Evolutionary conservation across 306 rosid species (phyloP).

Genomic region (Macrotyloma uniflorum): DNA sequence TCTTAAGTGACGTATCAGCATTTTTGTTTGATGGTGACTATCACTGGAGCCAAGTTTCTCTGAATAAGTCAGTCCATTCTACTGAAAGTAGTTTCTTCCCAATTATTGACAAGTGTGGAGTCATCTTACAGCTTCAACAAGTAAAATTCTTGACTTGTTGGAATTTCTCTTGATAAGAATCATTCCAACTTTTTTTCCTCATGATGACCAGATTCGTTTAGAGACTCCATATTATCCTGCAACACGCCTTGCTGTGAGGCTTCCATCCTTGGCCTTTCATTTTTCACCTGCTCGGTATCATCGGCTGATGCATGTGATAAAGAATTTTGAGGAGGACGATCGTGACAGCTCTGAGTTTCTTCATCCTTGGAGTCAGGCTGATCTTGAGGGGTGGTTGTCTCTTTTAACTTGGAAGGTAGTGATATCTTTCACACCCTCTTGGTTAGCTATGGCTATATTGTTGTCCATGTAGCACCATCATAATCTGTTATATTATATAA

Average conservation of each 20-base stretch:
- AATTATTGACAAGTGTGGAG: constrained; percentile 85
- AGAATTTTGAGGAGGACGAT: constrained; percentile 78
- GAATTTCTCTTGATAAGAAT: constrained; percentile 19
- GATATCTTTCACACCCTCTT: constrained; percentile 28
- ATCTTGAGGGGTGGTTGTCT: constrained; percentile 93
- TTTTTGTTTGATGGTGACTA: constrained; percentile 95
- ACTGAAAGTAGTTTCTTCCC: constrained; percentile 64
- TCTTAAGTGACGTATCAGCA: constrained; percentile 90
- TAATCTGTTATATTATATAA: constrained; percentile 10
- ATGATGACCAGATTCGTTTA: constrained; percentile 64
- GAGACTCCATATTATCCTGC: constrained; percentile 79
- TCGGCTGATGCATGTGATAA: constrained; percentile 81
- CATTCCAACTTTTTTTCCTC: constrained; percentile 26
- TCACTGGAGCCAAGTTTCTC: constrained; percentile 67
- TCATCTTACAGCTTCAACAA: constrained; percentile 80
- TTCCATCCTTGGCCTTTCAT: constrained; percentile 88
- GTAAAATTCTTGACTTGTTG: constrained; percentile 49
- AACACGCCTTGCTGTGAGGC: constrained; percentile 78
- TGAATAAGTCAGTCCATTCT: constrained; percentile 46
- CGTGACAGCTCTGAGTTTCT: constrained; percentile 58
- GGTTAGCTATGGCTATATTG: constrained; percentile 18
- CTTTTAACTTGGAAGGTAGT: constrained; percentile 83
- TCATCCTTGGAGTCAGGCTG: constrained; percentile 87
- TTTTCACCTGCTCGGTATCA: constrained; percentile 98
- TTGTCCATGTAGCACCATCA: constrained; percentile 2